Percentiles rank a stretch among this genome's conserved stretches.
Evolutionary conservation across 129 eudicot genomes (phyloP).

Genomic region (Deinandra increscens): DNA sequence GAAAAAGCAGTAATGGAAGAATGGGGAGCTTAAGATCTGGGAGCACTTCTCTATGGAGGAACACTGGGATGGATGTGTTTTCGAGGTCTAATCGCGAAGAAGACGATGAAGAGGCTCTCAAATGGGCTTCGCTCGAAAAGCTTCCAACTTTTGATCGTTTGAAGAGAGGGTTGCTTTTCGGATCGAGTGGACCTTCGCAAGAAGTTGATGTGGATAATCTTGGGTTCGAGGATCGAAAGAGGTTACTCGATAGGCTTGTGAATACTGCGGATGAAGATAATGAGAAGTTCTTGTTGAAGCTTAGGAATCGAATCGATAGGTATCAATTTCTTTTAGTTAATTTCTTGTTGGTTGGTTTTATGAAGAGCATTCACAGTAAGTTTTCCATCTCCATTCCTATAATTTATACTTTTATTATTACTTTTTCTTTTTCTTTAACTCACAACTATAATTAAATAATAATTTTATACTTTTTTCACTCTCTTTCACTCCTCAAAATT

Average conservation of each 20-base stretch:
- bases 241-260: slow-evolving; percentile 57
- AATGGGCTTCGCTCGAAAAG: slow-evolving; percentile 83
- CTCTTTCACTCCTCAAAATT: too few relatives aligned
- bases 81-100: slow-evolving; percentile 52
- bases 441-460: too few relatives aligned
- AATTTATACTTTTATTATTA: too few relatives aligned
- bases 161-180: slow-evolving; percentile 58
- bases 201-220: slow-evolving; percentile 65
- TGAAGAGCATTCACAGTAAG: too few relatives aligned
- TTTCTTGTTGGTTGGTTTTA: too few relatives aligned
- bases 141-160: slow-evolving; percentile 75
- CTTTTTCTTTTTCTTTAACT: too few relatives aligned
- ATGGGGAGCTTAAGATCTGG: slow-evolving; percentile 45
- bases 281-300: slow-evolving; percentile 65
- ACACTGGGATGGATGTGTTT: slow-evolving; percentile 45
- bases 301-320: slow-evolving; percentile 60
- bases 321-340: neutral
- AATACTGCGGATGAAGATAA: slow-evolving; percentile 66
- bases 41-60: slow-evolving; percentile 53
- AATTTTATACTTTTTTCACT: too few relatives aligned
- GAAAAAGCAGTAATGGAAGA: slow-evolving; percentile 22
- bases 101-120: slow-evolving; percentile 82
- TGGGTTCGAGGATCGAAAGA: slow-evolving; percentile 46
- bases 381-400: too few relatives aligned
- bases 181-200: slow-evolving; percentile 44